Evolutionary conservation across 1,284 basidiomycete species (phyloP).

Genomic region (Pterulicium gracile): DNA sequence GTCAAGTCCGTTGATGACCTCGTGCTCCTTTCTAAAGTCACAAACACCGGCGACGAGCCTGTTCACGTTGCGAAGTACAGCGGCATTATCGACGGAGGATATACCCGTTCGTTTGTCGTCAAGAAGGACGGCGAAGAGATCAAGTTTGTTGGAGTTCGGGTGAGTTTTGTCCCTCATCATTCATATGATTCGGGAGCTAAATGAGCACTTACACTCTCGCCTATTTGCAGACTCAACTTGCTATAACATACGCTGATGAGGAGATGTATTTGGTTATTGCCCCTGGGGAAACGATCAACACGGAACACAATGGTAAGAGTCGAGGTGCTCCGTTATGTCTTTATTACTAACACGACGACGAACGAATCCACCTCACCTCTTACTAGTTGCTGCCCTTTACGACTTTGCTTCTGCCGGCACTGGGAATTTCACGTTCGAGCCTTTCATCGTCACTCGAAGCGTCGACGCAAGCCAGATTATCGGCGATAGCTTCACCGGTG

Average conservation of each 20-base stretch:
- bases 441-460: neutral
- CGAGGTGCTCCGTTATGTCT: too few relatives aligned
- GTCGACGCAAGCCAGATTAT: too few relatives aligned
- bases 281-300: neutral
- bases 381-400: neutral
- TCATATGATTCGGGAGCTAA: neutral
- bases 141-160: neutral
- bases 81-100: neutral
- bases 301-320: neutral
- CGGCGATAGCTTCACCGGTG: too few relatives aligned
- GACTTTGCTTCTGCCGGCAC: slow-evolving; percentile 10
- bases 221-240: neutral
- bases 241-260: neutral
- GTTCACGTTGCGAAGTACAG: slow-evolving; percentile 11
- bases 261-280: neutral
- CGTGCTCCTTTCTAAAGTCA: slow-evolving; percentile 14
- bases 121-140: slow-evolving; percentile 1
- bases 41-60: slow-evolving; percentile 15
- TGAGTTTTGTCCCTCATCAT: neutral
- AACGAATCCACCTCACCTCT: too few relatives aligned
- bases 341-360: too few relatives aligned
- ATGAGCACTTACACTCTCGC: too few relatives aligned
- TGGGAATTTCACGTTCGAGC: slow-evolving; percentile 10
- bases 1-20: slow-evolving; percentile 16
- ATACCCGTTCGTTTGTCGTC: slow-evolving; percentile 1